These are phyloP conservation scores for Lipomyces japonicus DNA, from an alignment of 805 yeast genomes.

Conservation along the genomic window DNA sequence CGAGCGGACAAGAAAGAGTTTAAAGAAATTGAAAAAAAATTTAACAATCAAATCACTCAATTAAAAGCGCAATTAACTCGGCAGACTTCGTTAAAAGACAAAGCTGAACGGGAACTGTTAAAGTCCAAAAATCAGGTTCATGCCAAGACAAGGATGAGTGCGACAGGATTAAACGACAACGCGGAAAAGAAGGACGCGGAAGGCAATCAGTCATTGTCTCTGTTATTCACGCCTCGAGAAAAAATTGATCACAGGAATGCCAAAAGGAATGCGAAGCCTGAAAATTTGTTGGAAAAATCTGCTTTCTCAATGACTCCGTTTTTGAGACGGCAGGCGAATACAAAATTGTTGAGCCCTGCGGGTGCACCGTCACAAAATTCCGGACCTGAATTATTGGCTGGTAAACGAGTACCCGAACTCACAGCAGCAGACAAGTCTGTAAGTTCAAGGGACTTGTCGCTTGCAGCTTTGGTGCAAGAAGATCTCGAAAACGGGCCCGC, in stretches of 20 bases:
- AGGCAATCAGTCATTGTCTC: constrained; percentile 1
- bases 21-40: constrained; percentile 9
- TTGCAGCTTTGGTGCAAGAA: constrained; percentile 16
- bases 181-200: constrained; percentile 1
- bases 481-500: constrained; percentile 8
- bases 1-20: constrained; percentile 9
- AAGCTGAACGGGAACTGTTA: constrained; percentile 9
- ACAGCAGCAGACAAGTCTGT: not conserved
- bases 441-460: not conserved
- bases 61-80: constrained; percentile 8
- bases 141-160: constrained; percentile 2
- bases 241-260: not conserved
- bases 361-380: not conserved
- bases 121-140: constrained; percentile 13
- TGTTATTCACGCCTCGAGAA: constrained; percentile 20
- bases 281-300: constrained; percentile 17
- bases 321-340: constrained; percentile 7
- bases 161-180: not conserved
- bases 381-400: not conserved
- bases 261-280: not conserved
- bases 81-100: constrained; percentile 12
- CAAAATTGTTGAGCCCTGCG: constrained; percentile 14
- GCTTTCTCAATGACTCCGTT: constrained; percentile 26
- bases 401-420: not conserved
- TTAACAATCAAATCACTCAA: constrained; percentile 8